Evolutionary conservation across 73 alveolate species (phyloP).

Genomic region (Paramecium pentaurelia): DNA sequence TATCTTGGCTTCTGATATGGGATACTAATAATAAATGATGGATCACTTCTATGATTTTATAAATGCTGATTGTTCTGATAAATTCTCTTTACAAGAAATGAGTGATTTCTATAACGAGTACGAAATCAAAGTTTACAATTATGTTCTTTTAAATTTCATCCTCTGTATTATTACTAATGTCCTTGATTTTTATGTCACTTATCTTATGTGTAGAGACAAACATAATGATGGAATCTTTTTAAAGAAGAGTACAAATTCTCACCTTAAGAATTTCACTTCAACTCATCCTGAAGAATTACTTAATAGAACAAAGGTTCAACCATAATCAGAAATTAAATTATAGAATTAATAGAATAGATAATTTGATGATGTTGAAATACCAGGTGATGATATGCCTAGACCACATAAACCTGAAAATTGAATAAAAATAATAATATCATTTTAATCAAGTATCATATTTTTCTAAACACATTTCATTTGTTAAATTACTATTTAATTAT

Average conservation of each 20-base stretch:
- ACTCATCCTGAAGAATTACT: not conserved
- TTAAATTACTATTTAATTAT: not conserved
- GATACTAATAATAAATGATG: not conserved
- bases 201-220: not conserved
- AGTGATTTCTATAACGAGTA: not conserved
- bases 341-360: not conserved
- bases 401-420: not conserved
- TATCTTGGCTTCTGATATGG: conserved; percentile 2
- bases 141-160: not conserved
- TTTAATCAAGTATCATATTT: not conserved
- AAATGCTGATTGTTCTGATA: not conserved
- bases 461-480: not conserved
- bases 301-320: not conserved
- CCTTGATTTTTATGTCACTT: not conserved
- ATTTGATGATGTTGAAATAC: not conserved
- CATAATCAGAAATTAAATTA: not conserved
- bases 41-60: not conserved
- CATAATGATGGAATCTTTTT: not conserved
- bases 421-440: not conserved
- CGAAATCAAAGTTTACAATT: not conserved
- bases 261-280: not conserved
- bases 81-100: not conserved
- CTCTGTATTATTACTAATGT: not conserved
- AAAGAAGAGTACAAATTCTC: not conserved
- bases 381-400: not conserved